These are phyloP conservation scores for Rhodotorula graminis DNA, from an alignment of 768 basidiomycete genomes.

Conservation along the genomic window DNA sequence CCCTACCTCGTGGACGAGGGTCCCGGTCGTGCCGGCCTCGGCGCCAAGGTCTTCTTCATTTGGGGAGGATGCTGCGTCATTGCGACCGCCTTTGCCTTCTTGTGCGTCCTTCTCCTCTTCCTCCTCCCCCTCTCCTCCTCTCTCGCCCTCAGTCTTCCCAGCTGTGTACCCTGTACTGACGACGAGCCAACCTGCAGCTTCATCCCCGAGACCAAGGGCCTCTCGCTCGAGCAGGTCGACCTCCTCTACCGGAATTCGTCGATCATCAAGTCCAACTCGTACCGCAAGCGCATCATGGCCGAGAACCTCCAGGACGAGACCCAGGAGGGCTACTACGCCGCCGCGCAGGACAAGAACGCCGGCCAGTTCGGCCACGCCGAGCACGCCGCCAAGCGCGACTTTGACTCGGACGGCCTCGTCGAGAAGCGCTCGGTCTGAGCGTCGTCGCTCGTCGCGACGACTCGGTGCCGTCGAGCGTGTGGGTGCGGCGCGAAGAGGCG, in stretches of 20 bases:
- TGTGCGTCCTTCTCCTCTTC: constrained; percentile 69
- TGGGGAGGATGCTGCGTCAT: constrained; percentile 66
- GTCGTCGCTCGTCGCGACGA: no score
- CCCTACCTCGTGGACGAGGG: constrained; percentile 52
- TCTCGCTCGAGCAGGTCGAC: constrained; percentile 50
- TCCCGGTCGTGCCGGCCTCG: constrained; percentile 35
- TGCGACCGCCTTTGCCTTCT: constrained; percentile 56
- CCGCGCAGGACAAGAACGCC: not conserved
- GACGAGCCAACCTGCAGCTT: constrained; percentile 54
- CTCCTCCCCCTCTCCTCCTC: constrained; percentile 51
- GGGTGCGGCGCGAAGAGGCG: no score
- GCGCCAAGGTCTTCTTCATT: constrained; percentile 57
- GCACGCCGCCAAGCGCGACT: not conserved
- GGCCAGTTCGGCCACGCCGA: not conserved
- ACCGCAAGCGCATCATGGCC: constrained; percentile 39
- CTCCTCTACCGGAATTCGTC: constrained; percentile 66
- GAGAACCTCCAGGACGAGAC: constrained; percentile 36
- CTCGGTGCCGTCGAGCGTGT: no score
- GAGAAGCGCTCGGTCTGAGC: not conserved
- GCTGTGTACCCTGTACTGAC: no score
- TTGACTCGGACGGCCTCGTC: not conserved
- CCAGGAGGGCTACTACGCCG: constrained; percentile 9
- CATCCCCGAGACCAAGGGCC: constrained; percentile 51
- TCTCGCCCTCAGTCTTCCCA: no score
- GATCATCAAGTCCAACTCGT: constrained; percentile 53